phyloP scores from a whole-genome alignment of 1,139 yeast species.

The Pichia sp. region DNA sequence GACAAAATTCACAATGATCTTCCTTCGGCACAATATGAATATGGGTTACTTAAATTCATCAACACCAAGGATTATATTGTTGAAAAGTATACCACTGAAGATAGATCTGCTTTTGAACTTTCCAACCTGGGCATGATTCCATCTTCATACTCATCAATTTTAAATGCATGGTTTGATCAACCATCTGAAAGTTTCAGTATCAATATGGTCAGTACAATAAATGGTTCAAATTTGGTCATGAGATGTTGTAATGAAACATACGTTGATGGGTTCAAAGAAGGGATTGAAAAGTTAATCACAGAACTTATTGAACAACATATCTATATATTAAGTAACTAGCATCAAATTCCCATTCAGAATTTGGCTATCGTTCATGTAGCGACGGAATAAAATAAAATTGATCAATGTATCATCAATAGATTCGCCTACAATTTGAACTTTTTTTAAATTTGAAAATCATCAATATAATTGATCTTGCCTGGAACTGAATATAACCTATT shows the following conservation, averaged over 20 bases:
- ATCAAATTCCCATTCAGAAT: too few species aligned
- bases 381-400: too few species aligned
- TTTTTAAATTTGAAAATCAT: too few species aligned
- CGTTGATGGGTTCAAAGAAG: conserved; percentile 3
- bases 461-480: too few species aligned
- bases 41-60: conserved; percentile 3
- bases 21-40: background rate
- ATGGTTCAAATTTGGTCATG: conserved; percentile 4
- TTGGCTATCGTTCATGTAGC: too few species aligned
- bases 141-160: background rate
- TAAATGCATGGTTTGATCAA: conserved; percentile 14
- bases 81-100: background rate
- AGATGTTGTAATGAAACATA: background rate
- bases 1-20: conserved; percentile 2
- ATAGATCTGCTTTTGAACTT: conserved; percentile 2
- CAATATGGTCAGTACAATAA: conserved; percentile 4
- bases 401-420: too few species aligned
- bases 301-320: too few species aligned
- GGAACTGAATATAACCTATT: too few species aligned
- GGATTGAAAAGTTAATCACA: background rate
- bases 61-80: background rate
- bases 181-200: conserved; percentile 7
- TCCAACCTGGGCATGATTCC: conserved; percentile 11
- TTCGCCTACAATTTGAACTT: too few species aligned
- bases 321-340: too few species aligned